Evolutionary conservation across 371 early-diverging fungal species (phyloP).

Genomic region (Mortierella sp.): DNA sequence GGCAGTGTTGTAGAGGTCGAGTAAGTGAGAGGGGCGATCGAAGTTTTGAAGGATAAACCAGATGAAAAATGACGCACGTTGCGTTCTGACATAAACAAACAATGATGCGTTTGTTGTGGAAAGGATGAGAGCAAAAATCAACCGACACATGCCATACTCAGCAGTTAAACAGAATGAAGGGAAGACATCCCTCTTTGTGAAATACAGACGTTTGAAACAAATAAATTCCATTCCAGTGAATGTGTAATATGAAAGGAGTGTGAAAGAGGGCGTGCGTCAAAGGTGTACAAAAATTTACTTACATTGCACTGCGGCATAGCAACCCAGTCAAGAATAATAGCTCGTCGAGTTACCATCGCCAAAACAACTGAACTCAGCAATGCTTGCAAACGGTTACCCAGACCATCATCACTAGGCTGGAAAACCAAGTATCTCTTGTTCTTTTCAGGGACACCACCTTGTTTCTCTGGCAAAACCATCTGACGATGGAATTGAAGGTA

Average conservation of each 20-base stretch:
- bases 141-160: too few species aligned
- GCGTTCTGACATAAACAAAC: neutral
- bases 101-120: too few species aligned
- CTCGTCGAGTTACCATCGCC: conserved; percentile 47
- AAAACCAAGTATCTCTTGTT: conserved; percentile 39
- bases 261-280: neutral
- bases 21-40: too few species aligned
- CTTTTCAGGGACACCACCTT: conserved; percentile 28
- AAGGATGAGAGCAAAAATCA: too few species aligned
- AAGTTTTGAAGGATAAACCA: too few species aligned
- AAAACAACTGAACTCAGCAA: conserved; percentile 46
- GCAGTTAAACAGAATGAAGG: too few species aligned
- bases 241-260: too few species aligned
- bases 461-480: conserved; percentile 37
- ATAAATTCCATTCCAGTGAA: too few species aligned
- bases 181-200: too few species aligned
- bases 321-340: conserved; percentile 51
- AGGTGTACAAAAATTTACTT: conserved; percentile 14
- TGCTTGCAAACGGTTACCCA: conserved; percentile 49
- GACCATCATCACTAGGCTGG: conserved; percentile 49
- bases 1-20: too few species aligned
- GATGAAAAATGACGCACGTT: too few species aligned
- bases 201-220: too few species aligned
- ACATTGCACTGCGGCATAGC: conserved; percentile 49
- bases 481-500: conserved; percentile 36